Base-by-base conservation (phyloP, 75 land plant species). In the Ceratopteris richardii region DNA sequence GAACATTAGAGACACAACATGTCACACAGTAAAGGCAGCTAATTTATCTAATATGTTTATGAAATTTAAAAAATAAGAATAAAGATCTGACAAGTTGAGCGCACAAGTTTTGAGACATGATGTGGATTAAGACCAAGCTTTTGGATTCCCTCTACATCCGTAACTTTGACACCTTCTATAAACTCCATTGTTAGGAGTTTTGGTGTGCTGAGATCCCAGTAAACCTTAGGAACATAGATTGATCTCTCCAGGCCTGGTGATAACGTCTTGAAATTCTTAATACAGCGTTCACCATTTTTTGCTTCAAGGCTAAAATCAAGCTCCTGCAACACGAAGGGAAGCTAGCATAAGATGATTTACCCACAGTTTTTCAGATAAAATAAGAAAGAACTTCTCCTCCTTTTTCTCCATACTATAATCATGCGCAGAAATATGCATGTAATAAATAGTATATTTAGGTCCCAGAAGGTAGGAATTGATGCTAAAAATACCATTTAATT, bases 131-230 rank as follows among this genome's bases (percentile, higher is more conserved):
- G 46, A 29, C 91, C 91, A 51, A 89, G 85, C 47, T 42, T 60
- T 51, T 58, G 64, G 48, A 94, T 94, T 47, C 80, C 70, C 58
- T 58, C 60, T 56, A 85, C 80, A 77, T 89, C 90, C 54, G 84
- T 94, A 51, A 90, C 71, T 44, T 75, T 79, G 17, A 82, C 87
- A 56, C 88, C 98, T 54, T 94, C 98, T 51, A 94, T 86, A 51
- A 80, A 89, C 64, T 94, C 98, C 98, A 94, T 94, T 6, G 84
- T 79, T 51, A 94, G 63, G 54, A 94, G 42, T 50, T 70, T 83
- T 29, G 84, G 71, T 12, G 98, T 83, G 56, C 91, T 86, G 26
- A 81, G 67, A 59, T 71, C 69, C 98, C 95, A 83, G 63, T 83
- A 62, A 23, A 89, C 84, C 61, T 70, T 73, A 30, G 96, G 98